These are phyloP conservation scores for Xylaria sp. DNA, from an alignment of 2,329 filamentous ascomycete species.

Conservation along the genomic window DNA sequence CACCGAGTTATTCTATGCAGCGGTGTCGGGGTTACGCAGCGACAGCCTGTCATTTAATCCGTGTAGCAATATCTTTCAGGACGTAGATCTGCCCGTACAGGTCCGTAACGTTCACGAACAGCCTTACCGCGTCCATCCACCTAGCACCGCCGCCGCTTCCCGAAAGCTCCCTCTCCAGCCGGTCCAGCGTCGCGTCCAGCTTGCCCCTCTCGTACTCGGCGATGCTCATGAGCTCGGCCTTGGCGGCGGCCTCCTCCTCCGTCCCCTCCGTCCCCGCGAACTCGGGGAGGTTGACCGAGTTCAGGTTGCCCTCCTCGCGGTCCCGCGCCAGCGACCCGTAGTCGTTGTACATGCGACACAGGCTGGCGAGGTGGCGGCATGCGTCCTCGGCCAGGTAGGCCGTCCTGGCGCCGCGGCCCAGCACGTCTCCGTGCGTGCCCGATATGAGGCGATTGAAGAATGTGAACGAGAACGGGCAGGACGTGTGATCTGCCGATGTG, in stretches of 20 bases:
- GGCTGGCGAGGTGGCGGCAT: slow-evolving; percentile 4
- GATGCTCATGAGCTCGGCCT: slow-evolving; percentile 24
- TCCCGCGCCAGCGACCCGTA: slow-evolving; percentile 37
- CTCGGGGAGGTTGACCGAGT: slow-evolving; percentile 39
- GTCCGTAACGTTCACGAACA: slow-evolving; percentile 40
- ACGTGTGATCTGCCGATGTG: slow-evolving; percentile 10
- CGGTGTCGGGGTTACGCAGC: too few relatives aligned
- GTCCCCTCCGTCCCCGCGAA: slow-evolving; percentile 19
- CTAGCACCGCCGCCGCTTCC: not conserved
- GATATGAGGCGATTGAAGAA: slow-evolving; percentile 7
- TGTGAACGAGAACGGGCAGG: slow-evolving; percentile 7
- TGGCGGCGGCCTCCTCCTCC: slow-evolving; percentile 10
- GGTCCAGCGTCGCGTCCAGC: slow-evolving; percentile 17
- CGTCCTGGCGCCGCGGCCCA: not conserved
- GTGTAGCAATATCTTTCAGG: slow-evolving; percentile 30
- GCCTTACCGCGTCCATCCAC: slow-evolving; percentile 17
- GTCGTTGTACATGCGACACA: slow-evolving; percentile 38
- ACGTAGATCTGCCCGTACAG: slow-evolving; percentile 43
- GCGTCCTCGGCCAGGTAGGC: slow-evolving; percentile 5
- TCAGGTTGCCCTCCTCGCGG: slow-evolving; percentile 36
- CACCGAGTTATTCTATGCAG: too few relatives aligned
- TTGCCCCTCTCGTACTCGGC: slow-evolving; percentile 36
- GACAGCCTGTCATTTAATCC: too few relatives aligned
- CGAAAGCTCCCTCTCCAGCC: slow-evolving; percentile 17
- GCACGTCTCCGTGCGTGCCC: slow-evolving; percentile 1